A percentile compares a stretch with the other conserved stretches of the same genome.
phyloP scores from a whole-genome alignment of 495 filamentous ascomycete species.

The Pyronema domesticum region DNA sequence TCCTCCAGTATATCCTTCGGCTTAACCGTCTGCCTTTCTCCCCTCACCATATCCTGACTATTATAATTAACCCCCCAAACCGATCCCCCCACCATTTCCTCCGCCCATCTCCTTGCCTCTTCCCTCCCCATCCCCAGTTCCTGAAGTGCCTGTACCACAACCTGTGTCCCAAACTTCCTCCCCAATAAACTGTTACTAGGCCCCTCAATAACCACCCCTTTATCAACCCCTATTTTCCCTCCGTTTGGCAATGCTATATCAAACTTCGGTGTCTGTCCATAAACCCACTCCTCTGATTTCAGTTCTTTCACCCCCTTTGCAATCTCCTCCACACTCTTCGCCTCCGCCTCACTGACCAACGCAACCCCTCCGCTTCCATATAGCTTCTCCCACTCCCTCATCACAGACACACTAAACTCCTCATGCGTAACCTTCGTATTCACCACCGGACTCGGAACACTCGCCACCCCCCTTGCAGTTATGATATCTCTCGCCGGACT shows the following conservation, averaged over 20 bases:
- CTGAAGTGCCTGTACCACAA: background rate
- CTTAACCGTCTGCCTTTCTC: too few relatives aligned
- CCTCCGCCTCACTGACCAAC: background rate
- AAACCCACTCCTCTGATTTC: constrained; percentile 46
- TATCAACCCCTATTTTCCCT: background rate
- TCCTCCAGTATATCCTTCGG: too few relatives aligned
- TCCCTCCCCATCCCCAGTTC: too few relatives aligned
- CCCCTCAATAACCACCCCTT: background rate
- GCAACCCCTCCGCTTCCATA: constrained; percentile 26
- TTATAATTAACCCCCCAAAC: too few relatives aligned
- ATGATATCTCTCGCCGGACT: constrained; percentile 60
- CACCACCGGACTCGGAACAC: constrained; percentile 64
- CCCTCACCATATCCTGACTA: too few relatives aligned
- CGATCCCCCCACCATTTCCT: too few relatives aligned
- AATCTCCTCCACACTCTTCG: background rate
- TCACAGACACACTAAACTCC: constrained; percentile 36
- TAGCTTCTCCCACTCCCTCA: constrained; percentile 35
- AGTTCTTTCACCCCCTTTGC: constrained; percentile 6
- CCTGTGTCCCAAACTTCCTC: background rate
- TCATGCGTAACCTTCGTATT: constrained; percentile 45
- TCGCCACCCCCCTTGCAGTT: constrained; percentile 74
- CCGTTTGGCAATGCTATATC: background rate
- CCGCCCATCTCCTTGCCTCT: too few relatives aligned
- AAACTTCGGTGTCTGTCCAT: constrained; percentile 49
- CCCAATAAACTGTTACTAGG: background rate